Conservation (phyloP, 331 rosid genomes). For the Acacia concinna region DNA sequence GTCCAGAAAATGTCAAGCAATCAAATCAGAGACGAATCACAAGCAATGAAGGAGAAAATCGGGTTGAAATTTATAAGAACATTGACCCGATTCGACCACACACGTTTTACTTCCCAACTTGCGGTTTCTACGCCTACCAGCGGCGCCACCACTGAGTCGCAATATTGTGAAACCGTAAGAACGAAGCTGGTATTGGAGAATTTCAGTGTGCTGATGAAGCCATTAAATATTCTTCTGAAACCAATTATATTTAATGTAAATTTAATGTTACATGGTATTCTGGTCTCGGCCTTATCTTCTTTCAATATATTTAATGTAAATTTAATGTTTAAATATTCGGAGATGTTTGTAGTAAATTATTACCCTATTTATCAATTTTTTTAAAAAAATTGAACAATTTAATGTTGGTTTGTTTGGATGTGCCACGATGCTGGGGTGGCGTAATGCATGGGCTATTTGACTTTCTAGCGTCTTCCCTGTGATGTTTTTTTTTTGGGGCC, state of each 20-base stretch:
- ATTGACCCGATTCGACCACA: too few relatives aligned
- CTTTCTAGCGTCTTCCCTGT: too few relatives aligned
- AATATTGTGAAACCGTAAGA: neutral
- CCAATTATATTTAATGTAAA: too few relatives aligned
- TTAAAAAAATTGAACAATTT: neutral
- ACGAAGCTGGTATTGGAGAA: neutral
- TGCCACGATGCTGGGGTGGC: neutral
- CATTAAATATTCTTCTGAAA: neutral
- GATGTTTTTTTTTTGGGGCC: too few relatives aligned
- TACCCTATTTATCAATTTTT: neutral
- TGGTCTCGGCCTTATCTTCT: neutral
- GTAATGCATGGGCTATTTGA: neutral
- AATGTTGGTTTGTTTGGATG: neutral
- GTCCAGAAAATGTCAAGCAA: neutral
- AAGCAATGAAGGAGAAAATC: neutral
- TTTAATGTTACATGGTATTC: neutral
- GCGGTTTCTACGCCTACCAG: neutral
- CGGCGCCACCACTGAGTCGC: neutral
- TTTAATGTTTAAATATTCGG: neutral
- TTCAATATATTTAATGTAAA: neutral
- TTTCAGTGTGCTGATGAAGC: conserved; percentile 1
- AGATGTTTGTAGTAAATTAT: neutral
- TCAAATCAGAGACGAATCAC: neutral
- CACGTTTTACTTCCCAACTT: neutral
- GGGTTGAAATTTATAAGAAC: neutral